Base-by-base conservation (phyloP, 139 green algal species). In the Picochlorum sp. region DNA sequence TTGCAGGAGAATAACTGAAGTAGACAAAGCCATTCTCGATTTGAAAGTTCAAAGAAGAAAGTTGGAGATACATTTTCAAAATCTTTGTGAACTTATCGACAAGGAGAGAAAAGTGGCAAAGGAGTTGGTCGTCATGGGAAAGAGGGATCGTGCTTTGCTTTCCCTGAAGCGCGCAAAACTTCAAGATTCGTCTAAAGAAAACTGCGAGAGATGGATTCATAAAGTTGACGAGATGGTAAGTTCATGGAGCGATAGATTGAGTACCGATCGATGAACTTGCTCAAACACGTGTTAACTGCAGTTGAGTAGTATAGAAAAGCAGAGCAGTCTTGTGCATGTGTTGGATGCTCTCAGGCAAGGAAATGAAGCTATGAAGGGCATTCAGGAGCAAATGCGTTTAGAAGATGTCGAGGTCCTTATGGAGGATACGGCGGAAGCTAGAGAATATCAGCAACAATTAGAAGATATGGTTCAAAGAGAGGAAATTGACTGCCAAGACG, bases 401-500 rank as follows among this genome's bases (percentile, higher is more conserved):
- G 87, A 92, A 36, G 87, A 95, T 36, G 73, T 95, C 22, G 70
- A 91, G 63, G 61, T 69, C 58, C 71, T 89, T 44, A 81, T 79
- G 64, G 80, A 87, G 14, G 84, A 95, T 33, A 84, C 75, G 14
- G 79, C 75, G n/a, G 84, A 91, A 54, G 80, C 86, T 3, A 78
- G 78, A 61, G 82, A 77, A 22, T 87, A 89, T 58, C 74, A 87
- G 53, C 32, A 64, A 41, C 64, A 63, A 55, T n/a, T 80, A 53
- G 18, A 59, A 7, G 7, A 41, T 41, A 41, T 85, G 43, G 59
- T 57, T 8, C 74, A 83, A 69, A 59, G 82, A 59, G 57, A 43
- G 5, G 57, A 39, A n/a, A 47, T 83, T 50, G 73, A 86, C 58
- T 63, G 47, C 24, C 30, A 67, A n/a, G 59, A 55, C 25, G 68